Evolutionary conservation across 2,329 filamentous ascomycete genomes (phyloP), one percentile per base, ranked within the genome.

Genomic region (Scedosporium minutisporum): DNA sequence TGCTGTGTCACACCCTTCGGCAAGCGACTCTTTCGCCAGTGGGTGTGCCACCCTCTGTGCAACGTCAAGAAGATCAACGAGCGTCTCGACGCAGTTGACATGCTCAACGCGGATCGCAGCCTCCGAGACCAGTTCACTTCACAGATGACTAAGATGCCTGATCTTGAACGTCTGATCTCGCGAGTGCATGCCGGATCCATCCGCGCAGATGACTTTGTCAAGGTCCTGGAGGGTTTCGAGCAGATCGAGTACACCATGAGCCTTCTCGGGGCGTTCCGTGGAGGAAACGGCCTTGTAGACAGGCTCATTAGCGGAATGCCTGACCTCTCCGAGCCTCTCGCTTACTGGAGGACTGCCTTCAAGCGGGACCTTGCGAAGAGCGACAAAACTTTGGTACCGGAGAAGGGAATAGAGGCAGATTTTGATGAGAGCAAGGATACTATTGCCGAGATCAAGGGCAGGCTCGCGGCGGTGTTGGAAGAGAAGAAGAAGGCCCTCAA

Each of bases 1-100:
- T 87, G 91, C 60, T 99, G 95, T 71, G 88, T 97, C 65, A 97
- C 95, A 3, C 93, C 95, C 0, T 99, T 99, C 71, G 95, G 95
- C 63, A 99, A 99, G 76, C 89, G 95, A 10, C 86, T 96, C 73
- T 92, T 99, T 73, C 89, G 93, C 62, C 92, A 96, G 73, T 99
- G 95, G 95, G 89, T 99, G 2, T 97, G 93, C 69, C 95, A 99
- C 73, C 95, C 95, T 2, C 80, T 99, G 14, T 91, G 92, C 72
- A 89, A 96, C 74, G 87, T 90, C 5, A 77, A 81, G 44, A 92
- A 89, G 71, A 97, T 99, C 78, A 96, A 97, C 69, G 92, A 96
- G 66, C 86, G 95, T 5, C 80, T 99, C 10, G 93, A 99, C 75
- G 95, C 95, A 4, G 92, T 99, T 4, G 95, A 97, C 69, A 87